These are phyloP conservation scores for Apiospora marii DNA, from an alignment of 2,329 filamentous ascomycete genomes.

Conservation along the genomic window DNA sequence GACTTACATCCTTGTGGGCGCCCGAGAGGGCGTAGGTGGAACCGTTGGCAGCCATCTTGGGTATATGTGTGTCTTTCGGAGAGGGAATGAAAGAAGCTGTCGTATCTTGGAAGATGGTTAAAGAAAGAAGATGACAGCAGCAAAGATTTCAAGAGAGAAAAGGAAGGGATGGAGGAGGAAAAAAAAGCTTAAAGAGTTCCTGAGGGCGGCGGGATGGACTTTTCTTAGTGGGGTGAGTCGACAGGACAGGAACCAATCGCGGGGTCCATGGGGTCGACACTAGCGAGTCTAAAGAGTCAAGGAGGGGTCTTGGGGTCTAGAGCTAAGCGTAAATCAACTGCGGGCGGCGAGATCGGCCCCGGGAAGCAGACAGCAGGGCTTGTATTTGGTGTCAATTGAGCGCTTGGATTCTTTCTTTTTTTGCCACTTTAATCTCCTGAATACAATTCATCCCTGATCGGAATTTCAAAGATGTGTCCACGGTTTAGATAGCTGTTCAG, in stretches of 20 bases:
- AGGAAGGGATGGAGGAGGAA: neutral
- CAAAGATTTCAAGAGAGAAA: neutral
- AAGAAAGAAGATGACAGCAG: neutral
- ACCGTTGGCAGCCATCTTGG: conserved; percentile 42
- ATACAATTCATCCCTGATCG: neutral
- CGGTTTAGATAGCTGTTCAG: neutral
- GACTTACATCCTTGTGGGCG: conserved; percentile 45
- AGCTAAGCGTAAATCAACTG: conserved; percentile 4
- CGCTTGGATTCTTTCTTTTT: neutral
- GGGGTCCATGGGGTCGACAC: conserved; percentile 3
- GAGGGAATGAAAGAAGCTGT: neutral
- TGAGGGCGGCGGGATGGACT: conserved; percentile 2
- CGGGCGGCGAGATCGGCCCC: conserved; percentile 13
- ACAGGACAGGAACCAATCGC: conserved; percentile 16
- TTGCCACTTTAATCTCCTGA: neutral
- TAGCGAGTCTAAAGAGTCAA: conserved; percentile 7
- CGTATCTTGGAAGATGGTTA: neutral
- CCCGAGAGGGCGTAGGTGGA: conserved; percentile 45
- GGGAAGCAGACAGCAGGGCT: neutral
- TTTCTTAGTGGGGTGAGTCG: conserved; percentile 13
- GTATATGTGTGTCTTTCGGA: neutral
- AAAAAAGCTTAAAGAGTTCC: conserved; percentile 12
- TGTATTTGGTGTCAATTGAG: neutral
- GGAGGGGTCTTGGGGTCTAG: neutral
- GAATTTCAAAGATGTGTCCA: neutral